Evolutionary conservation across 2,329 filamentous ascomycete species (phyloP), one percentile per base, ranked within the genome.

Genomic region (Penicillium hesseltinei): DNA sequence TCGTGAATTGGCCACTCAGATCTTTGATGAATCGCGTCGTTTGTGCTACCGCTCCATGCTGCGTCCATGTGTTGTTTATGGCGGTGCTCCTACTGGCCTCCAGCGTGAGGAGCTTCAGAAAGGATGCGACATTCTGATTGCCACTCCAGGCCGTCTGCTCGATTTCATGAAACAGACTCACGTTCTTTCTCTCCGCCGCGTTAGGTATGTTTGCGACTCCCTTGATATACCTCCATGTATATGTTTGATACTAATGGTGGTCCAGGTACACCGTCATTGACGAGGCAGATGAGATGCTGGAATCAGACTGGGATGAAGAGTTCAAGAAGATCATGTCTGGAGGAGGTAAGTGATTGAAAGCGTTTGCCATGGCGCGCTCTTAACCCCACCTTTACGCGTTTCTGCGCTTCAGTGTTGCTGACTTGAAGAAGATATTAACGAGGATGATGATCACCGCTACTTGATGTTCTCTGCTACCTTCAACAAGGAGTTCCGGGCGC

Each of bases 401-500:
- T 15, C 4, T 39, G 33, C 23, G 11, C 39, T 29, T 29, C 15
- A 9, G 39, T 53, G 17, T 43, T 21, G 38, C 53, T 70, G 27
- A 55, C 44, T 49, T 23, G n/a, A 57, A 52, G 51, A 23, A 80
- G 78, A 96, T 82, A 86, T 74, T 78, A 96, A 96, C 60, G 86
- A 89, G 56, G 91, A 88, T 67, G 84, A 80, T 7, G 85, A 88
- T 57, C 85, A 88, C 64, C 78, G 80, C 8, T 87, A 84, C 73
- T 82, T 96, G 75, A 88, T 99, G 78, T 97, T 97, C 73, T 96
- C 92, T 0, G 94, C 94, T 0, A 97, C 94, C 0, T 97, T 99
- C 75, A 91, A 92, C 40, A 92, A 89, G 77, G 79, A 78, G 0
- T 86, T 90, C 62, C 90, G 92, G 31, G 81, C 88, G 25, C 77